Evolutionary conservation across 345 rosid genomes (phyloP).

Genomic region (Corymbia maculata): DNA sequence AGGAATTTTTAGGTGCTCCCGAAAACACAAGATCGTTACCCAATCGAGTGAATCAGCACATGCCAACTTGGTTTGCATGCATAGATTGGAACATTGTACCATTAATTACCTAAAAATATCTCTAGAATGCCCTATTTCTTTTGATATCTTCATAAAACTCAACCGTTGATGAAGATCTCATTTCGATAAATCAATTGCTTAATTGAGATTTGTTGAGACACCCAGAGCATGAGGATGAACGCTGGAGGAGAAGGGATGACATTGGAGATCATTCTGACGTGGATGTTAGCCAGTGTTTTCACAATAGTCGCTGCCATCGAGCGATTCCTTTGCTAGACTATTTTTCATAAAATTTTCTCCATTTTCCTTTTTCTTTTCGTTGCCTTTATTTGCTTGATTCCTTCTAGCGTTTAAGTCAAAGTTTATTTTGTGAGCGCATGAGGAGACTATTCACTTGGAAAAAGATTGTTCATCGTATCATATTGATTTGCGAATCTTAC

Average conservation of each 20-base stretch:
- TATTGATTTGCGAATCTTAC: neutral
- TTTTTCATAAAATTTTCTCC: accelerated
- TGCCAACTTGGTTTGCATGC: neutral
- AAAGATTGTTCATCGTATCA: neutral
- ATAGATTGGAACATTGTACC: neutral
- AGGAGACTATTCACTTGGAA: neutral
- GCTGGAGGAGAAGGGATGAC: neutral
- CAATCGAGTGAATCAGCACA: neutral
- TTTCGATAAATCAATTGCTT: neutral
- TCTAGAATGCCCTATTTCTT: neutral
- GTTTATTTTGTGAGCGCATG: neutral
- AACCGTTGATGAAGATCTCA: neutral
- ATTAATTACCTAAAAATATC: neutral
- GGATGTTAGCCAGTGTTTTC: neutral
- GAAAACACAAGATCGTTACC: neutral
- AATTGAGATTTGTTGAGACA: neutral
- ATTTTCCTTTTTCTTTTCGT: accelerated
- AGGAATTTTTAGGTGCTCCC: neutral
- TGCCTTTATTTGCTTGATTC: neutral
- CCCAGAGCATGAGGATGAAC: neutral
- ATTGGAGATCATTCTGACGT: neutral
- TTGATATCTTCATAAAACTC: neutral
- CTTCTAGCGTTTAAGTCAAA: neutral
- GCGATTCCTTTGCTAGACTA: no score
- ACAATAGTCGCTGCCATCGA: neutral